phyloP scores from a whole-genome alignment of 805 yeast genomes.

The Vanderwaltozyma tropicalis region DNA sequence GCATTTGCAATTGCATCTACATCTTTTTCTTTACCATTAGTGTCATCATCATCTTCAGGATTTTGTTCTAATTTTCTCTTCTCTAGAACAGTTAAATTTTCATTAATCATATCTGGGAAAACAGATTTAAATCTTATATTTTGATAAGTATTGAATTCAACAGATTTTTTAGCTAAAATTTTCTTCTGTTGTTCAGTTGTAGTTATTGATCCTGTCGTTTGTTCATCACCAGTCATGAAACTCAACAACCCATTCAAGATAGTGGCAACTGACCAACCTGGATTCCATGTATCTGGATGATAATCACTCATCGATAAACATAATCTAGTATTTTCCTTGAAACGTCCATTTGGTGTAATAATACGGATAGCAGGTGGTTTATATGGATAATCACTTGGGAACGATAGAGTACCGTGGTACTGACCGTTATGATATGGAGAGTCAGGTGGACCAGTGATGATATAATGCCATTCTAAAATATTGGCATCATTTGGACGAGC shows the following conservation, averaged over 20 bases:
- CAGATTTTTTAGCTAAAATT: slow-evolving; percentile 48
- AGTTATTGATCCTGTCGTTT: slow-evolving; percentile 71
- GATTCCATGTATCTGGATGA: slow-evolving; percentile 94
- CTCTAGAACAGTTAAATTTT: slow-evolving; percentile 19
- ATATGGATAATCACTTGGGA: slow-evolving; percentile 82
- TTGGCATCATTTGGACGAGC: slow-evolving; percentile 85
- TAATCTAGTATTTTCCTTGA: slow-evolving; percentile 66
- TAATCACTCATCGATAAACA: slow-evolving; percentile 91
- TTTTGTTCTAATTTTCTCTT: slow-evolving; percentile 5
- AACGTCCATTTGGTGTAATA: slow-evolving; percentile 85
- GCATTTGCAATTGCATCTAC: slow-evolving; percentile 21
- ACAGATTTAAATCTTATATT: slow-evolving; percentile 49
- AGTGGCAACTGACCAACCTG: slow-evolving; percentile 90
- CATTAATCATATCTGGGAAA: slow-evolving; percentile 57
- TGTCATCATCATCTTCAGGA: slow-evolving; percentile 3
- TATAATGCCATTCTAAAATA: slow-evolving; percentile 87
- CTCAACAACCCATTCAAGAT: slow-evolving; percentile 79
- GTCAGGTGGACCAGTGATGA: slow-evolving; percentile 83
- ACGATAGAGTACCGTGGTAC: slow-evolving; percentile 77
- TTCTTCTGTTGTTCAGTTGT: slow-evolving; percentile 51
- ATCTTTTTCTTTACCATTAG: slow-evolving; percentile 4
- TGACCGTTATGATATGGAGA: slow-evolving; percentile 83
- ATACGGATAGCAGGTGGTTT: slow-evolving; percentile 85
- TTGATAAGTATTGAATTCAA: slow-evolving; percentile 45
- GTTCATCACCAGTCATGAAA: slow-evolving; percentile 83